Evolutionary conservation across 228 moss, liverwort and hornwort genomes (phyloP), one percentile per base, ranked within the genome.

Genomic region (Sphagnum fallax): DNA sequence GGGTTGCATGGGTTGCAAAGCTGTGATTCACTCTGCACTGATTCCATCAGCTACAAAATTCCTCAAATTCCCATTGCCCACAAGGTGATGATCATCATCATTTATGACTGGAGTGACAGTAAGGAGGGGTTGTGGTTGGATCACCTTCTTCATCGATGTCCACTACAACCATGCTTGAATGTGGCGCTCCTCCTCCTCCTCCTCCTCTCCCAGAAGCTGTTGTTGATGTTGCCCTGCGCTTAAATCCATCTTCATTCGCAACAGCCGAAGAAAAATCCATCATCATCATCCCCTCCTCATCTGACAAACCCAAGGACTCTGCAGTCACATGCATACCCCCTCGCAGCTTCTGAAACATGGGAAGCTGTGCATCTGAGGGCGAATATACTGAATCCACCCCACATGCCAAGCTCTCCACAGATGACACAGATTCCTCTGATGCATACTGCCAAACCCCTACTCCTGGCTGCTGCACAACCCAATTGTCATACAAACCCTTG

Each of bases 81-180:
- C 32, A 32, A 32, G 32, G 32, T 32, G 32, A 32, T 32, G 32
- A 32, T 32, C 32, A 32, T 32, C 32, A 32, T 32, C 32, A 32
- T 32, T 32, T 32, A 32, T 32, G 32, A 32, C 32, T 32, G 32
- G 32, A 32, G 32, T 32, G 32, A 32, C 32, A 32, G 32, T 32
- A 32, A 32, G 32, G 32, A 32, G 32, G 32, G 32, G 32, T 32
- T 32, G 32, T 32, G 32, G 32, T 32, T 32, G 32, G 32, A 32
- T 93, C 84, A 93, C 97, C 97, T 85, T 92, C 96, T 72, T 83
- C 88, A 16, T 69, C 51, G 75, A 65, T 79, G 55, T 72, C 77
- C 55, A 79, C 63, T 58, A 78, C 71, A 50, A 87, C 83, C 32
- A 32, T 32, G 32, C 32, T 32, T 65, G 76, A 67, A 75, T 88